phyloP scores from a whole-genome alignment of 805 yeast genomes.

The Yamadazyma philogaea region DNA sequence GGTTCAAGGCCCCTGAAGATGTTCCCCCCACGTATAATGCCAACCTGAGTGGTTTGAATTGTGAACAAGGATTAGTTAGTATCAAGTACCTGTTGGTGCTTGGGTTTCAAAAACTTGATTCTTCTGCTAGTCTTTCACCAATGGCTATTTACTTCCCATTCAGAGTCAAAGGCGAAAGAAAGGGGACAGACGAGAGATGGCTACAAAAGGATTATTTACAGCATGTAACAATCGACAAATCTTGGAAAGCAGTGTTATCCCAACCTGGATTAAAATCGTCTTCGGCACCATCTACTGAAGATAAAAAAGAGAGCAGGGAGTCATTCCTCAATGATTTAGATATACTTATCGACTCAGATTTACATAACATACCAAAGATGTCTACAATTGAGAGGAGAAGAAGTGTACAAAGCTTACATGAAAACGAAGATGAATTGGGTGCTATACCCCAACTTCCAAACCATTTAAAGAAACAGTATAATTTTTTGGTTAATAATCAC shows the following conservation, averaged over 20 bases:
- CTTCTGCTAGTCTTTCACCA: slow-evolving; percentile 15
- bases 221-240: slow-evolving; percentile 22
- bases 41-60: slow-evolving; percentile 36
- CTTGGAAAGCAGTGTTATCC: slow-evolving; percentile 22
- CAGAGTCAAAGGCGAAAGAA: slow-evolving; percentile 22
- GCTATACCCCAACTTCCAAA: slow-evolving; percentile 25
- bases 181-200: slow-evolving; percentile 27
- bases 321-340: slow-evolving; percentile 31
- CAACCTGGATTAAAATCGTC: slow-evolving; percentile 1
- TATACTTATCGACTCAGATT: slow-evolving; percentile 29
- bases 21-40: slow-evolving; percentile 42
- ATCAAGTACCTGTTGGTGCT: slow-evolving; percentile 35
- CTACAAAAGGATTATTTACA: slow-evolving; percentile 28
- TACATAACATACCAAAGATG: slow-evolving; percentile 31
- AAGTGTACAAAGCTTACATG: slow-evolving; percentile 22
- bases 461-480: slow-evolving; percentile 34
- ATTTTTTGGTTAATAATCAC: slow-evolving; percentile 31
- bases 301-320: slow-evolving; percentile 9
- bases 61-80: slow-evolving; percentile 39
- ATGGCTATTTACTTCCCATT: slow-evolving; percentile 36
- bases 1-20: slow-evolving; percentile 21
- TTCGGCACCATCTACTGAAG: background rate
- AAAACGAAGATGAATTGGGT: slow-evolving; percentile 14
- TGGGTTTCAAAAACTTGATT: slow-evolving; percentile 23
- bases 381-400: slow-evolving; percentile 32